phyloP scores from a whole-genome alignment of 2,329 filamentous ascomycete species.

The Trichoderma sp. region DNA sequence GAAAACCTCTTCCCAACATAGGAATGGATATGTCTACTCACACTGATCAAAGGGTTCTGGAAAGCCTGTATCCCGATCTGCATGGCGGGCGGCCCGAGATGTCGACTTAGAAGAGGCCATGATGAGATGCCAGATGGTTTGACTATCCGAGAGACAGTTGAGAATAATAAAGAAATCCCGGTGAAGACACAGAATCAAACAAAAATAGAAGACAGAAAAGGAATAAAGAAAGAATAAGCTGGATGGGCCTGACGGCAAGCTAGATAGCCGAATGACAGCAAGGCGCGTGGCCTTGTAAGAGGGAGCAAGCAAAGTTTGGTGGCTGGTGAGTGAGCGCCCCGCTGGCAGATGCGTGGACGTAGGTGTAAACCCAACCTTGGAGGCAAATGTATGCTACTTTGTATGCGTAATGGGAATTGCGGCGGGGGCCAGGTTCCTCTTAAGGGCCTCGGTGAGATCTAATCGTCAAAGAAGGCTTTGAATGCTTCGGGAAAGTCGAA shows the following conservation, averaged over 20 bases:
- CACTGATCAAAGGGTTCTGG: constrained; percentile 49
- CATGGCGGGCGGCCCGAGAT: constrained; percentile 21
- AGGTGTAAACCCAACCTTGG: neutral
- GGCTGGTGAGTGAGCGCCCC: constrained; percentile 16
- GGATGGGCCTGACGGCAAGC: neutral
- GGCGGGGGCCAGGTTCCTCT: constrained; percentile 1
- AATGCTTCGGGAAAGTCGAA: neutral
- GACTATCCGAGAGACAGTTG: neutral
- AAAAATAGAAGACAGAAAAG: neutral
- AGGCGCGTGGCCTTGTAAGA: constrained; percentile 16
- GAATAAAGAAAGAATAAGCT: neutral
- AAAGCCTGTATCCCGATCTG: constrained; percentile 48
- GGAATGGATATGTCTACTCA: constrained; percentile 31
- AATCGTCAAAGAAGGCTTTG: neutral
- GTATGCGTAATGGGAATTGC: neutral
- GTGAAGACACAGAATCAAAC: neutral
- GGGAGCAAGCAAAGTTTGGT: constrained; percentile 12
- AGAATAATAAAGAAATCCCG: neutral
- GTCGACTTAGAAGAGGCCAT: constrained; percentile 9
- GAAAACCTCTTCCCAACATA: neutral
- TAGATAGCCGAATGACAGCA: constrained; percentile 10
- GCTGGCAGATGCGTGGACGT: neutral
- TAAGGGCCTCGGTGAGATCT: neutral
- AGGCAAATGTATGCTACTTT: neutral
- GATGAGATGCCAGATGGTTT: neutral